Conservation (phyloP, 495 filamentous ascomycete genomes). For the Aspergillus leporis region DNA sequence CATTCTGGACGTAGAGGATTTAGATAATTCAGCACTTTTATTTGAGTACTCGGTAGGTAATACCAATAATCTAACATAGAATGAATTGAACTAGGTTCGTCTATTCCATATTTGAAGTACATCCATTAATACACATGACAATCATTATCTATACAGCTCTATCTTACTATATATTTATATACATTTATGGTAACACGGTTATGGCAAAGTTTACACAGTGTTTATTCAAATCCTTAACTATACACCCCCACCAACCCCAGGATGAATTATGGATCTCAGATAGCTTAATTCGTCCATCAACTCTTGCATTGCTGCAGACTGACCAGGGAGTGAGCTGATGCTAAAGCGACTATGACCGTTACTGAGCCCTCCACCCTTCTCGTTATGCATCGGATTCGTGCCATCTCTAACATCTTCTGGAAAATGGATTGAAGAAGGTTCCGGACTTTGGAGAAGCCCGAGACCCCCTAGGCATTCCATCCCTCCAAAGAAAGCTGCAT, state of each 20-base stretch:
- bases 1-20: too few relatives aligned
- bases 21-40: not conserved
- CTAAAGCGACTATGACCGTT: constrained; percentile 24
- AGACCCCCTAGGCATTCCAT: constrained; percentile 35
- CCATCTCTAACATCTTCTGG: constrained; percentile 22
- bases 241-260: constrained; percentile 25
- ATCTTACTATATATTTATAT: not conserved
- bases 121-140: not conserved
- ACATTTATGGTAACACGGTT: not conserved
- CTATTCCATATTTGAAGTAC: not conserved
- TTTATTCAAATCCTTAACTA: not conserved
- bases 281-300: constrained; percentile 55
- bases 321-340: constrained; percentile 26
- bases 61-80: too few relatives aligned
- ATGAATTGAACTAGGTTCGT: not conserved
- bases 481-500: constrained; percentile 43
- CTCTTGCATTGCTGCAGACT: constrained; percentile 46
- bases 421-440: constrained; percentile 28
- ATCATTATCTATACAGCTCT: not conserved
- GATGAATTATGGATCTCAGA: constrained; percentile 51
- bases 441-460: constrained; percentile 29
- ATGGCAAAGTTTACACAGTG: not conserved
- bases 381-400: constrained; percentile 4
- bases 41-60: not conserved
- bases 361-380: constrained; percentile 9